Base-by-base conservation (phyloP, 495 filamentous ascomycete species). In the Penicillium salamii region DNA sequence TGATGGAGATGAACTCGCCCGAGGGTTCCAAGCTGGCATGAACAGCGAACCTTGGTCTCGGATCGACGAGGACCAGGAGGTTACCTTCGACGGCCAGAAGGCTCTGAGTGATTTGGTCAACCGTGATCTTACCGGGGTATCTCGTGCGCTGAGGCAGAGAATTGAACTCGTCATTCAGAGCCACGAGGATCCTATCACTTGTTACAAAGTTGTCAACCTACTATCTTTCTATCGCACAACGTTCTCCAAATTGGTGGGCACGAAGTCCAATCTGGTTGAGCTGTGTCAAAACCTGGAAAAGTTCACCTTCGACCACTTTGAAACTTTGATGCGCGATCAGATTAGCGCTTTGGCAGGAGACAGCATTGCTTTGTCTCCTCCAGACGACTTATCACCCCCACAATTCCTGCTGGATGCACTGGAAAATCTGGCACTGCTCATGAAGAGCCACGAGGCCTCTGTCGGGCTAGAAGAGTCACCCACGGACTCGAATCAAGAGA, bases 101-200 rank as follows among this genome's bases (percentile, higher is more conserved):
- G 88, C 91, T 3, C 74, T 98, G 34, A 90, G 89, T 62, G 84
- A 95, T 46, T 75, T 98, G 2, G 90, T 97, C 17, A 91, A 90
- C 58, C 86, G 91, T 33, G 86, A 93, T 57, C 77, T 97, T 21
- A 80, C 80, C 4, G 88, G 89, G 1, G 89, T 91, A 9, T 84
- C 85, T 19, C 79, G 87, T 8, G 80, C 88, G 11, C 69, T 97
- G 7, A 82, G 86, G 7, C 90, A 95, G 63, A 78, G 92, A 12
- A 83, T 92, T 44, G 90, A 96, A 68, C 87, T 96, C 52, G 87
- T 95, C 23, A 87, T 97, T 28, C 89, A 95, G 57, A 88, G 86
- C 42, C 90, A 96, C 59, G 93, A 97, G 50, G 90, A 96, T 46
- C 83, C 89, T 0, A 86, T 92, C 19, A 74, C 91, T 36, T 85